Base-by-base conservation (phyloP, 768 basidiomycete genomes). In the Phylloporus sp. region DNA sequence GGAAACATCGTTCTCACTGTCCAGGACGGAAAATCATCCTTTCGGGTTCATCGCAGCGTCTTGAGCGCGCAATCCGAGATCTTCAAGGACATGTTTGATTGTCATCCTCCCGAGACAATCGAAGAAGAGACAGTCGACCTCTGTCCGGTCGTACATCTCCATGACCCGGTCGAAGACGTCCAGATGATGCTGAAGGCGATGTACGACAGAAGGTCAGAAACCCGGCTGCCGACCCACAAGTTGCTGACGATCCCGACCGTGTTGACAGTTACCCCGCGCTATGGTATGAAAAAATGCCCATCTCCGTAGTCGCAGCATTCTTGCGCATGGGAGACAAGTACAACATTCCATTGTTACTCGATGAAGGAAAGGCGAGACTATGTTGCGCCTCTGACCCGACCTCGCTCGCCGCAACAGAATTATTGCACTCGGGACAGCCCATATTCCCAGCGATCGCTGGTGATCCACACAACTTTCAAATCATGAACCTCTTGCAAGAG, bases 31-130 rank as follows among this genome's bases (percentile, higher is more conserved):
- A 62, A 52, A 38, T 53, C n/a, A n/a, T n/a, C 49, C n/a, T 69
- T 69, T 34, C 57, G 58, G 5, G 62, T 69, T 5, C 65, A 69
- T 45, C 60, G 64, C 33, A 54, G 50, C 21, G 34, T 64, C 17
- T 36, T 69, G n/a, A 41, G 44, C 18, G 21, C 52, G 11, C 40
- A 66, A 38, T 68, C 65, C 13, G 46, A 52, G 8, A 46, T 67
- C 6, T 69, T 69, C 47, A 53, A 45, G 17, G 62, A 58, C 35
- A 63, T 64, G 65, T 64, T 65, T 18, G 32, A 23, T 2, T 29
- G 14, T 8, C 28, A 43, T 9, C 34, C 55, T 7, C 8, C 22
- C 28, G 9, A 42, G 8, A 39, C 26, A 26, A 27, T 5, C 5
- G 39, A 54, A n/a, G 3, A 41, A 32, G 49, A 49, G 5, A 4